Conservation (phyloP, 805 yeast genomes). For the Hanseniaspora osmophila region DNA sequence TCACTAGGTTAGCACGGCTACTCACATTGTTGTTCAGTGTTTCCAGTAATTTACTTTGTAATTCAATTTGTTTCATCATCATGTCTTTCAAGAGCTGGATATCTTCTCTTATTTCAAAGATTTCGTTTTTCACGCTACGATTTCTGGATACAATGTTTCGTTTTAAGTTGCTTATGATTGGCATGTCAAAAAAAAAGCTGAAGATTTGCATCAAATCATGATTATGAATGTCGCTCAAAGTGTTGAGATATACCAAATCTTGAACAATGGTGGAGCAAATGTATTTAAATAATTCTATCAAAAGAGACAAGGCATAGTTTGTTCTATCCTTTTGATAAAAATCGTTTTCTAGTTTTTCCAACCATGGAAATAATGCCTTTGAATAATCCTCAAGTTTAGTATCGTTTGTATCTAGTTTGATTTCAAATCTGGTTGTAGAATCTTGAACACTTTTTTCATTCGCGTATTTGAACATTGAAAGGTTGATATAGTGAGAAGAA, state of each 20-base stretch:
- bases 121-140: neutral
- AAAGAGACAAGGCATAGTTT: conserved; percentile 20
- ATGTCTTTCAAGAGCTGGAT: neutral
- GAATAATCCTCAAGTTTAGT: neutral
- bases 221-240: neutral
- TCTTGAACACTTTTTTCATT: neutral
- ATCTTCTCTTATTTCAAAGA: neutral
- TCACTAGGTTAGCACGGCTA: no score
- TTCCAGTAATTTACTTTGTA: neutral
- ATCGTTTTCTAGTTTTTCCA: conserved; percentile 16
- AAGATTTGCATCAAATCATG: neutral
- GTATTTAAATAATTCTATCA: conserved; percentile 21
- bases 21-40: no score
- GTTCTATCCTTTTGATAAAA: conserved; percentile 17
- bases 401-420: neutral
- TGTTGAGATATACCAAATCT: conserved; percentile 15
- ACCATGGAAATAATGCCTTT: conserved; percentile 20
- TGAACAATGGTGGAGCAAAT: conserved; percentile 18
- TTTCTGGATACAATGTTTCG: neutral
- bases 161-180: neutral
- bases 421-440: neutral
- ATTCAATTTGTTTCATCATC: neutral
- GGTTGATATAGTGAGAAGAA: neutral
- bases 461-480: neutral
- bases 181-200: neutral